phyloP scores from a whole-genome alignment of 176 grass and related monocot genomes.

The Elymus sibiricus region DNA sequence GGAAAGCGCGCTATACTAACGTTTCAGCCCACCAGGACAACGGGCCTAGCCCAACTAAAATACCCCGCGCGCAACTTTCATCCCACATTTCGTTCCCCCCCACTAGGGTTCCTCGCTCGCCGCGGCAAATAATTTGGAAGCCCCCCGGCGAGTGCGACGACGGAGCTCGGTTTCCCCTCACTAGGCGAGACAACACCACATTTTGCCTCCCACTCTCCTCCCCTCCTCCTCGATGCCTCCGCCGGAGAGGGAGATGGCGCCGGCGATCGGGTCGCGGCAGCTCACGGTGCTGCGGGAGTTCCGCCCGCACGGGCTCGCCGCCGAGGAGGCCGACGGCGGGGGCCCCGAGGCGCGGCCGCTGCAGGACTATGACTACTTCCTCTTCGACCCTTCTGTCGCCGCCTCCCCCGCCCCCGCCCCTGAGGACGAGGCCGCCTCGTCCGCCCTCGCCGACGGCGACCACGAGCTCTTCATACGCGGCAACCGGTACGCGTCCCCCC shows the following conservation, averaged over 20 bases:
- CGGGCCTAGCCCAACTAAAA: neutral
- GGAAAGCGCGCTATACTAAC: neutral
- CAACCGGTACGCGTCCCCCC: slow-evolving; percentile 43
- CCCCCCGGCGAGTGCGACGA: neutral
- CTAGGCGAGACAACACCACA: neutral
- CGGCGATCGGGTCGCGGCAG: slow-evolving; percentile 47
- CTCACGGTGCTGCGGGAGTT: slow-evolving; percentile 84
- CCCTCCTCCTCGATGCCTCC: neutral
- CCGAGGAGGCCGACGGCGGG: slow-evolving; percentile 69
- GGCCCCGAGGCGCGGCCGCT: slow-evolving; percentile 34
- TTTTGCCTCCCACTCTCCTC: neutral
- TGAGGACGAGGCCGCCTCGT: slow-evolving; percentile 21
- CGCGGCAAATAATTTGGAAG: slow-evolving; percentile 14
- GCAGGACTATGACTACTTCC: slow-evolving; percentile 67
- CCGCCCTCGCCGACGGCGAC: slow-evolving; percentile 56
- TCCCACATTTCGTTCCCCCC: neutral
- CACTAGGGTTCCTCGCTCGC: slow-evolving; percentile 15
- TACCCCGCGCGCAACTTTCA: neutral
- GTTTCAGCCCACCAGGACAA: neutral
- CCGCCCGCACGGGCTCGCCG: slow-evolving; percentile 64
- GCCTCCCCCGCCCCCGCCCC: slow-evolving; percentile 30
- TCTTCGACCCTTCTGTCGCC: slow-evolving; percentile 64
- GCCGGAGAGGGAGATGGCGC: slow-evolving; percentile 9
- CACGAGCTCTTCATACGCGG: slow-evolving; percentile 97
- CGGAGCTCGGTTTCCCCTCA: neutral